phyloP scores from a whole-genome alignment of 805 yeast genomes.

The Zygoascus tannicola region DNA sequence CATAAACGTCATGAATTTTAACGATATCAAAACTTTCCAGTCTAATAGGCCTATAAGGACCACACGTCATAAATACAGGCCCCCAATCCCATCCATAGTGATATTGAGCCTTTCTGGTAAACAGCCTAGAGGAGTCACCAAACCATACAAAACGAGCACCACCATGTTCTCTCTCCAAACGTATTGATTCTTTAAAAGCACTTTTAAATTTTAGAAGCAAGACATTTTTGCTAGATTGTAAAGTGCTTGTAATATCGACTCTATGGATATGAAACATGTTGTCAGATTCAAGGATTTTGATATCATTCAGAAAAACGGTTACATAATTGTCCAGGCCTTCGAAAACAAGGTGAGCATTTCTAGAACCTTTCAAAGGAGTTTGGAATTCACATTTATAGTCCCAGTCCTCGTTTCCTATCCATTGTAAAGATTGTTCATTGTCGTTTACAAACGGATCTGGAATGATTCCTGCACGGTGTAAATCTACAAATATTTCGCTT shows the following conservation, averaged over 20 bases:
- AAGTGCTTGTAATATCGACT: conserved; percentile 22
- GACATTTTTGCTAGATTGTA: not conserved
- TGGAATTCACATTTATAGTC: conserved; percentile 31
- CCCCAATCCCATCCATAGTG: conserved; percentile 57
- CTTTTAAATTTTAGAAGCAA: not conserved
- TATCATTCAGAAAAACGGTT: conserved; percentile 34
- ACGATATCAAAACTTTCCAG: conserved; percentile 22
- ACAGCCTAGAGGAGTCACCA: conserved; percentile 37
- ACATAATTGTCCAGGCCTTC: conserved; percentile 40
- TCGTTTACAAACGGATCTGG: conserved; percentile 38
- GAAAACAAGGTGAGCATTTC: conserved; percentile 27
- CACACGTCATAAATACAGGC: conserved; percentile 35
- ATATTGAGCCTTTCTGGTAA: conserved; percentile 44
- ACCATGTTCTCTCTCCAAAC: conserved; percentile 9
- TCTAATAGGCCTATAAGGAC: conserved; percentile 34
- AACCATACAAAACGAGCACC: conserved; percentile 24
- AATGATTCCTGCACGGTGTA: conserved; percentile 31
- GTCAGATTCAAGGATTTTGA: conserved; percentile 29
- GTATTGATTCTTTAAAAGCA: not conserved
- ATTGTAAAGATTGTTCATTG: conserved; percentile 39
- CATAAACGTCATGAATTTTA: conserved; percentile 17
- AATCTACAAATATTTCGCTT: conserved; percentile 36
- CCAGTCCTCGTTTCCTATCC: conserved; percentile 46
- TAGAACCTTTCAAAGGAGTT: not conserved
- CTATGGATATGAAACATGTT: conserved; percentile 37